Evolutionary conservation across 2,329 filamentous ascomycete genomes (phyloP).

Genomic region (Diaporthe citri): DNA sequence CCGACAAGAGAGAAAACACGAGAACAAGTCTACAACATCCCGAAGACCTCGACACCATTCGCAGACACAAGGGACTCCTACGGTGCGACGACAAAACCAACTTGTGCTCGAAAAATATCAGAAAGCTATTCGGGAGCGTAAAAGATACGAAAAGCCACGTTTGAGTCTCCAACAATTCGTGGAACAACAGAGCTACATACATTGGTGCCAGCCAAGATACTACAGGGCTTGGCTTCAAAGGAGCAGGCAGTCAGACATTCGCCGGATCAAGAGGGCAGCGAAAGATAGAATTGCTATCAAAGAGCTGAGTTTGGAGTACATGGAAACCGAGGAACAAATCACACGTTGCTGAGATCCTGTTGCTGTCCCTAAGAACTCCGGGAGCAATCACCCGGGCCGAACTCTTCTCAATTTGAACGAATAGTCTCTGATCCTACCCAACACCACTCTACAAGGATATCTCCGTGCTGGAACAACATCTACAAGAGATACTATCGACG

Average conservation of each 20-base stretch:
- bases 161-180: neutral
- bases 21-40: neutral
- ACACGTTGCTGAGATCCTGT: neutral
- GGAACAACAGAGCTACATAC: neutral
- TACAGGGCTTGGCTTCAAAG: neutral
- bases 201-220: neutral
- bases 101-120: neutral
- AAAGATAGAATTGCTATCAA: too few relatives aligned
- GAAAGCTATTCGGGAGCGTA: fast-evolving
- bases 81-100: too few relatives aligned
- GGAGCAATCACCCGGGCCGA: neutral
- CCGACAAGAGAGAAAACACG: neutral
- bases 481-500: neutral
- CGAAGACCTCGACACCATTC: neutral
- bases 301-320: too few relatives aligned
- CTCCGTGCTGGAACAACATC: neutral
- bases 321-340: neutral
- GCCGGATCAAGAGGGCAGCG: neutral
- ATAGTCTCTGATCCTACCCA: neutral
- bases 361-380: neutral
- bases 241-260: neutral
- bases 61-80: neutral
- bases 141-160: neutral
- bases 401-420: neutral
- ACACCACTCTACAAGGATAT: neutral